Conservation (phyloP, 2,329 filamentous ascomycete genomes). For the Paecilomyces sp. region DNA sequence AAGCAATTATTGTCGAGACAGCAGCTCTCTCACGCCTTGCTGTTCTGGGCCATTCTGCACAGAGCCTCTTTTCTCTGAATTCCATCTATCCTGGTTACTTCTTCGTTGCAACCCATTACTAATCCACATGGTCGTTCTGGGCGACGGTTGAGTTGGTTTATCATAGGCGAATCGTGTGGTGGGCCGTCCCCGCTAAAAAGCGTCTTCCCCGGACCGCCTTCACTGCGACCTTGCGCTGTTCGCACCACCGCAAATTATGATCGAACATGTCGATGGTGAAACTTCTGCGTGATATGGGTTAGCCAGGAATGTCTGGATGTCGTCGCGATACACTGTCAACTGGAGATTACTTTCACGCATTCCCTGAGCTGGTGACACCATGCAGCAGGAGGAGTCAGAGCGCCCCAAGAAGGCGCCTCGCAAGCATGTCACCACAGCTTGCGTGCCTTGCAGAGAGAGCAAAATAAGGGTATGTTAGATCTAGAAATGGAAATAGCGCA, state of each 20-base stretch:
- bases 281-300: background rate
- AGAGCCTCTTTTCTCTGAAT: background rate
- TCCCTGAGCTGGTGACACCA: conserved; percentile 3
- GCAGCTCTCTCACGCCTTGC: background rate
- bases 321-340: background rate
- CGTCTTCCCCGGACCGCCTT: background rate
- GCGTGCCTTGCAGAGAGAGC: conserved; percentile 39
- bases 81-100: background rate
- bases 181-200: background rate
- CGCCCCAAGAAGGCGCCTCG: conserved; percentile 25
- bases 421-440: conserved; percentile 40
- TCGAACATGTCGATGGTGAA: background rate
- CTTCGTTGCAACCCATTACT: background rate
- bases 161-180: background rate
- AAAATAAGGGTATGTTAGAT: conserved; percentile 33
- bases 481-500: background rate
- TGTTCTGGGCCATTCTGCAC: background rate
- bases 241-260: background rate
- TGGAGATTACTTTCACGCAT: background rate
- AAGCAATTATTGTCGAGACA: background rate
- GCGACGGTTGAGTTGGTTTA: background rate
- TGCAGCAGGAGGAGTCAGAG: conserved; percentile 17
- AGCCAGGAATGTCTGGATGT: background rate
- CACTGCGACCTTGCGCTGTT: background rate
- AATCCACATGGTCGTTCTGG: background rate